Base-by-base conservation (phyloP, 2,329 filamentous ascomycete genomes). In the Microdochium trichocladiopsis region DNA sequence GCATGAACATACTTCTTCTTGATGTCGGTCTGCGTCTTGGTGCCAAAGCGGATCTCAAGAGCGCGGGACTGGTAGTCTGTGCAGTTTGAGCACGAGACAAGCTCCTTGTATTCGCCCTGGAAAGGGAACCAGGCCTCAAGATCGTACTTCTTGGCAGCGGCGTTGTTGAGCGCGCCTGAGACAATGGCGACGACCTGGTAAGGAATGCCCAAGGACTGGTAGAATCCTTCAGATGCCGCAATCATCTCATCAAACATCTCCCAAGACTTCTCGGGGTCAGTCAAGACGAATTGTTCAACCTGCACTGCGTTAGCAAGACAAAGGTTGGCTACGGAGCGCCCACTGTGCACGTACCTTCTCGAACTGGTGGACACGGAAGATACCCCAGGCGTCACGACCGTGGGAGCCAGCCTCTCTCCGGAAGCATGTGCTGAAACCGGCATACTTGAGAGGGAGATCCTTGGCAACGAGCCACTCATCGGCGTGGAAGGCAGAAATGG, bases 291-390 rank as follows among this genome's bases (percentile, higher is more conserved):
- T 58, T 75, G 72, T 61, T 75, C 73, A 12, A 75, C 41, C 41
- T 45, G 6, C 16, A 45, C 6, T 9, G 12, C 21, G 41, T 45
- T 22, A 45, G 41, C 59, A 31, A 41, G 8, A 16, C 12, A 24
- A 24, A 31, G 23, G 10, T 4, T 9, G 25, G 53, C 4, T 56
- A 37, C 22, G 50, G 8, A 8, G 12, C 3, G 22, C n/a, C 36
- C 6, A 18, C n/a, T 22, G 18, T 21, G 41, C 50, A 63, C 57
- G 57, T 83, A 45, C 86, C 81, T 95, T 96, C 70, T 97, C 93
- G 64, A 97, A 99, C 69, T 99, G 93, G 69, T 99, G 94, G 25
- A 97, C 92, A 58, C 94, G 87, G 81, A 96, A 99, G 56, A 97
- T 90, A 52, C 94, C 94, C 94, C 94, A 99, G 1, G 93, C 93